Evolutionary conservation across 129 eudicot species (phyloP).

Genomic region (Pulicaria dysenterica): DNA sequence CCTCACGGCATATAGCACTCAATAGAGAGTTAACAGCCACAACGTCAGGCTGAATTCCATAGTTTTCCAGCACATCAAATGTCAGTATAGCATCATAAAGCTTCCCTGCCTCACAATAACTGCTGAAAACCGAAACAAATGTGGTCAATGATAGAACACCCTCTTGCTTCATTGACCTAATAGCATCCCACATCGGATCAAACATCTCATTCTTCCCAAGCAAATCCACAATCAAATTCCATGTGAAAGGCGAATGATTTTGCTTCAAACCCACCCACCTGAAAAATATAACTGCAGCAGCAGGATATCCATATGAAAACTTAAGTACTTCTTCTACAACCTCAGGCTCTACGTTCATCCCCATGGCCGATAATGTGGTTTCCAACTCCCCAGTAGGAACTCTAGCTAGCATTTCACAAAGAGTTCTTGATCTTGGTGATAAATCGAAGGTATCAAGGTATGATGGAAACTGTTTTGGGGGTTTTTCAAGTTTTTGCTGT

Average conservation of each 20-base stretch:
- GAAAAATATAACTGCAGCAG: constrained; percentile 60
- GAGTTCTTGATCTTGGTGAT: constrained; percentile 46
- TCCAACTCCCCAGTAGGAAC: constrained; percentile 47
- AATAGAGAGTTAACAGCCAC: constrained; percentile 69
- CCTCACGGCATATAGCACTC: constrained; percentile 70
- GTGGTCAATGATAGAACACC: constrained; percentile 53
- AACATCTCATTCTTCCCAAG: constrained; percentile 78
- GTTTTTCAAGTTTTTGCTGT: constrained; percentile 31
- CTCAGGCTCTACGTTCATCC: constrained; percentile 50
- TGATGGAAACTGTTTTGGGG: constrained; percentile 43
- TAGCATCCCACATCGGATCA: constrained; percentile 89
- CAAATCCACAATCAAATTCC: constrained; percentile 86
- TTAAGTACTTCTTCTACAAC: constrained; percentile 62
- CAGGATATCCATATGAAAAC: constrained; percentile 55
- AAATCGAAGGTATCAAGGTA: constrained; percentile 41
- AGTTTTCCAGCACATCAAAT: constrained; percentile 75
- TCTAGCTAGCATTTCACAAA: constrained; percentile 64
- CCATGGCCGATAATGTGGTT: constrained; percentile 44
- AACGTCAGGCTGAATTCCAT: constrained; percentile 66
- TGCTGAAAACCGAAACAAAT: constrained; percentile 71
- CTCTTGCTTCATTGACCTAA: constrained; percentile 75
- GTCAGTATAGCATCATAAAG: constrained; percentile 65
- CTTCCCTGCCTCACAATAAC: constrained; percentile 68
- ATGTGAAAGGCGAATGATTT: constrained; percentile 49
- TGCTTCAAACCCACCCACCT: constrained; percentile 57